Percentiles rank a stretch among this genome's conserved stretches.
phyloP scores from a whole-genome alignment of 73 alveolate genomes.

The Tetrahymena thermophila region DNA sequence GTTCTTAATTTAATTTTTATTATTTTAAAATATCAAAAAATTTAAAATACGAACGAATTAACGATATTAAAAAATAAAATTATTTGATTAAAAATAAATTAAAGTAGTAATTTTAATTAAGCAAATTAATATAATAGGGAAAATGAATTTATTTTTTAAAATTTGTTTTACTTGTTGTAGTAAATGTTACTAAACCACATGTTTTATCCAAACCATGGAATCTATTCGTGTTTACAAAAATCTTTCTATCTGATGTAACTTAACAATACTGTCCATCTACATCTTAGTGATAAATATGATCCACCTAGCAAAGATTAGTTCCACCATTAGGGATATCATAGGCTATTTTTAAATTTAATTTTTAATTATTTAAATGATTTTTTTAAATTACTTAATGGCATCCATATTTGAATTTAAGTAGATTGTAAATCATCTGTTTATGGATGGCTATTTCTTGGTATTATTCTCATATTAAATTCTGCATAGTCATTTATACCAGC shows the following conservation, averaged over 20 bases:
- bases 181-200: conserved; percentile 27
- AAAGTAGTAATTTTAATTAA: no score
- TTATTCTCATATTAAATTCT: conserved; percentile 25
- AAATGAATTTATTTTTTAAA: neutral
- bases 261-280: conserved; percentile 20
- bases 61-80: neutral
- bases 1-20: no score
- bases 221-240: conserved; percentile 4
- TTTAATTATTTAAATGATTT: neutral
- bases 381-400: neutral
- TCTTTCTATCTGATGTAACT: conserved; percentile 27
- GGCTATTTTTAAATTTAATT: neutral
- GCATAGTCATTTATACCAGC: conserved; percentile 42
- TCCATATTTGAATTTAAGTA: conserved; percentile 28
- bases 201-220: conserved; percentile 7
- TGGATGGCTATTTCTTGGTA: conserved; percentile 28
- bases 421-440: conserved; percentile 3
- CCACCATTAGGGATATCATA: conserved; percentile 41
- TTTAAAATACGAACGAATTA: no score
- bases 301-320: neutral
- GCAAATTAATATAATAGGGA: no score
- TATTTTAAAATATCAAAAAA: no score
- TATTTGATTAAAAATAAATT: neutral
- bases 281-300: conserved; percentile 21
- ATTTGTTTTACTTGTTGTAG: conserved; percentile 1